These are phyloP conservation scores for Chaetomium olivaceum DNA, from an alignment of 2,329 filamentous ascomycete genomes.

Conservation along the genomic window DNA sequence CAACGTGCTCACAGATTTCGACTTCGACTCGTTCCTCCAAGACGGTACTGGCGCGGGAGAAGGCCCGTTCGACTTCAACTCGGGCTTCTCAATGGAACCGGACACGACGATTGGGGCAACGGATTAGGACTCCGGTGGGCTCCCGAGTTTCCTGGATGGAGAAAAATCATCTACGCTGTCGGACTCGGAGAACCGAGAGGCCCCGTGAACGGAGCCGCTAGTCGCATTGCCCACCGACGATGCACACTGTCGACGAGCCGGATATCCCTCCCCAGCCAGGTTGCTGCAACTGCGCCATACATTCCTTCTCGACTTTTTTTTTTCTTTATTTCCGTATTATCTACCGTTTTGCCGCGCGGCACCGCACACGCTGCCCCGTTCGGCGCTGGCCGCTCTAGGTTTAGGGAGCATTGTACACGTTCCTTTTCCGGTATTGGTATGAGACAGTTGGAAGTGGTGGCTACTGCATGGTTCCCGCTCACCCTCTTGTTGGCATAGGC, in stretches of 20 bases:
- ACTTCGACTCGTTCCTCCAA: constrained; percentile 68
- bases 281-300: not conserved
- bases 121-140: constrained; percentile 44
- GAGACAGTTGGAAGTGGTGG: constrained; percentile 16
- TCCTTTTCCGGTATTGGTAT: constrained; percentile 11
- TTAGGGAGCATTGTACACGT: constrained; percentile 19
- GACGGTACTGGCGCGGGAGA: constrained; percentile 53
- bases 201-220: not conserved
- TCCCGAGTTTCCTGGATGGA: not conserved
- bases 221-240: not conserved
- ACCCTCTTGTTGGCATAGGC: constrained; percentile 19
- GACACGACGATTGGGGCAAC: constrained; percentile 58
- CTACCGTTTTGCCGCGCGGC: constrained; percentile 1
- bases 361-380: constrained; percentile 5
- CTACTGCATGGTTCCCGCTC: constrained; percentile 21
- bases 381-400: constrained; percentile 12
- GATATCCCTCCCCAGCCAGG: not conserved
- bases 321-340: not conserved
- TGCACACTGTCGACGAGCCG: not conserved
- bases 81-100: constrained; percentile 56
- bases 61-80: constrained; percentile 56
- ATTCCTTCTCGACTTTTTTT: constrained; percentile 4
- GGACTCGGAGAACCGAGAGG: not conserved
- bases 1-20: constrained; percentile 66
- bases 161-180: not conserved